Evolutionary conservation across 805 yeast species (phyloP), one percentile per base, ranked within the genome.

Genomic region (Teunomyces barrocoloradensis): DNA sequence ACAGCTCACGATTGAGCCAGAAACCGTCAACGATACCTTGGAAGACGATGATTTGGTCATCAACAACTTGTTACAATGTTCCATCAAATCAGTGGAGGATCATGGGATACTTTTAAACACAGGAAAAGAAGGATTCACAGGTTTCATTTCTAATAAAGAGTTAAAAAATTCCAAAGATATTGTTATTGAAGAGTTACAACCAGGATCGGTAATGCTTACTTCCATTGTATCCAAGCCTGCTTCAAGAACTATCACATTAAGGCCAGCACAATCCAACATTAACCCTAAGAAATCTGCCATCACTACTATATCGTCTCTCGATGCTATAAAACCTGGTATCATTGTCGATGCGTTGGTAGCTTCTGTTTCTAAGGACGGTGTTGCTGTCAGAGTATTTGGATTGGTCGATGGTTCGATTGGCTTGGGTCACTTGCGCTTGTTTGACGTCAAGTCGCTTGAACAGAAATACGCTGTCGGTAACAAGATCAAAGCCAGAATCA

Each of bases 261-360:
- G 77, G 53, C 77, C 82, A 3, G 51, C 56, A 17, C 56, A 56
- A 18, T 61, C 72, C 18, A 73, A 73, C 28, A 63, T 73, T 20
- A 65, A 68, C 45, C 76, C 79, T 47, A 81, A 78, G 50, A 74
- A 75, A 51, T 57, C 71, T 18, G 66, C 80, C 5, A 60, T 80
- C 6, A 60, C 80, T 3, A 70, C 85, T 5, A 82, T 86, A 37
- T 75, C 89, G 1, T 81, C 95, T 2, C 71, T 89, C 17, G 95
- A 90, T 57, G 81, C 96, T 3, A 77, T 91, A 23, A 77, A 87
- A 33, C 96, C 99, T 2, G 99, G 99, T 57, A 79, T 84, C 53
- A 59, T 84, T 9, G 89, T 91, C 7, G 89, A 87, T 49, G 87
- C 90, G 5, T 67, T 84, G 25, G 78, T 90, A 17, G 76, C 85